A percentile compares a stretch with the other conserved stretches of the same genome.
These are phyloP conservation scores for Leishmania tarentolae DNA, from an alignment of 208 protist genomes.

Conservation along the genomic window DNA sequence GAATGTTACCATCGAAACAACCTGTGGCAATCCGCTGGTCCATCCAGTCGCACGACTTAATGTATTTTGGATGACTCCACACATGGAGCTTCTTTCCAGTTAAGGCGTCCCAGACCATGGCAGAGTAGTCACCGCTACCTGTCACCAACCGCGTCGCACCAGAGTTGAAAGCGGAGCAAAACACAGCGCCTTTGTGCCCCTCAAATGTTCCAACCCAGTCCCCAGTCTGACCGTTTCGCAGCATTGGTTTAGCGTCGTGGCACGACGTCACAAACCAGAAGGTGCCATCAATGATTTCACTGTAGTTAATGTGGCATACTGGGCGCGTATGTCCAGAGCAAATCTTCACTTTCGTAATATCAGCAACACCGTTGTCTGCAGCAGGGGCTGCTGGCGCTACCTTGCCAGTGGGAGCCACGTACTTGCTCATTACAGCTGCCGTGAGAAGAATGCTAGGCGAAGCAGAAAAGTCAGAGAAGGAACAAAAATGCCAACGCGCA, in stretches of 20 bases:
- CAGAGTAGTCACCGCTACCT: slow-evolving; percentile 93
- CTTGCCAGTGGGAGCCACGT: slow-evolving; percentile 65
- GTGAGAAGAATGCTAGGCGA: slow-evolving; percentile 1
- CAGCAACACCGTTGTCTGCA: slow-evolving; percentile 31
- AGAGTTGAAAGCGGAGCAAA: slow-evolving; percentile 89
- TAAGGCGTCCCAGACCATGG: slow-evolving; percentile 93
- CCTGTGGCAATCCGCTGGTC: slow-evolving; percentile 87
- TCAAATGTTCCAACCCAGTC: slow-evolving; percentile 97
- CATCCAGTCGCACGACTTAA: slow-evolving; percentile 93
- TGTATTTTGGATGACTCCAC: slow-evolving; percentile 94
- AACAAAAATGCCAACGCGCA: not conserved
- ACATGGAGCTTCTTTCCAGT: slow-evolving; percentile 90
- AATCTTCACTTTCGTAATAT: slow-evolving; percentile 88
- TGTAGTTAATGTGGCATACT: slow-evolving; percentile 93
- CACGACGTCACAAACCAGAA: slow-evolving; percentile 93
- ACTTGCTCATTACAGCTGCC: slow-evolving; percentile 57
- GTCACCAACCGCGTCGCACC: slow-evolving; percentile 89
- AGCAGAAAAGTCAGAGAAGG: slow-evolving; percentile 5
- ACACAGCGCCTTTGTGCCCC: slow-evolving; percentile 96
- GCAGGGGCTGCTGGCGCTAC: slow-evolving; percentile 28
- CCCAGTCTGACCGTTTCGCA: slow-evolving; percentile 94
- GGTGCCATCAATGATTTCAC: slow-evolving; percentile 87
- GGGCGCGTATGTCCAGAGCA: slow-evolving; percentile 91
- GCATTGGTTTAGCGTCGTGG: slow-evolving; percentile 93
- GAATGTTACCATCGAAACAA: slow-evolving; percentile 91